A percentile compares a stretch with the other conserved stretches of the same genome.
These are phyloP conservation scores for Ophiostoma sp. DNA, from an alignment of 2,329 filamentous ascomycete genomes.

Conservation along the genomic window DNA sequence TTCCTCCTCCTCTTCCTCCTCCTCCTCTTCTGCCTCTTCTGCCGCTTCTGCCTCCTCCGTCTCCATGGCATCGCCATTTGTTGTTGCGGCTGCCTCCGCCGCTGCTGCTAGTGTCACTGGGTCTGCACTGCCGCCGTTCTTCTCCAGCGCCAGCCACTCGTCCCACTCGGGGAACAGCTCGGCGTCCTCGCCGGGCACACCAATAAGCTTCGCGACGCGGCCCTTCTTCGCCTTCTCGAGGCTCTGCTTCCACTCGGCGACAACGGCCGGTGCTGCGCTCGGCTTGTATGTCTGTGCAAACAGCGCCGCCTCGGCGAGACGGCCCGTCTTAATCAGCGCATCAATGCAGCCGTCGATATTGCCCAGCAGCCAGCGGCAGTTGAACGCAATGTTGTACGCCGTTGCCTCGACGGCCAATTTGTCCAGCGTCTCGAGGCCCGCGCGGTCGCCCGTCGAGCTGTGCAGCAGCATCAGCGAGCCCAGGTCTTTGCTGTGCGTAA, in stretches of 20 bases:
- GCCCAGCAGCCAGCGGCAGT: conserved; percentile 78
- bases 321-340: conserved; percentile 70
- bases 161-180: conserved; percentile 97
- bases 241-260: conserved; percentile 72
- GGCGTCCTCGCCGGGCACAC: conserved; percentile 72
- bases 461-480: conserved; percentile 82
- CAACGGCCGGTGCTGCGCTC: conserved; percentile 61
- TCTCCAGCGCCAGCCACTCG: conserved; percentile 74
- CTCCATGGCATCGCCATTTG: neutral
- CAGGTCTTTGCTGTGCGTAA: conserved; percentile 81
- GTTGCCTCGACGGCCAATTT: conserved; percentile 68
- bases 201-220: conserved; percentile 77
- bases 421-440: conserved; percentile 67
- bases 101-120: conserved; percentile 10
- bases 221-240: conserved; percentile 81
- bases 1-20: neutral
- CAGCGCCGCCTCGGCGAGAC: conserved; percentile 78
- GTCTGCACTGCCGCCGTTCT: conserved; percentile 52
- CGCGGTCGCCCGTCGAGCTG: conserved; percentile 73
- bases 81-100: neutral
- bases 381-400: conserved; percentile 89
- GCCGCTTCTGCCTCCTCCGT: conserved; percentile 45
- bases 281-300: conserved; percentile 97
- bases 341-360: conserved; percentile 78
- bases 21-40: conserved; percentile 6